Evolutionary conservation across 2,329 filamentous ascomycete genomes (phyloP), one percentile per base, ranked within the genome.

Genomic region (Sporothrix variecibatus): DNA sequence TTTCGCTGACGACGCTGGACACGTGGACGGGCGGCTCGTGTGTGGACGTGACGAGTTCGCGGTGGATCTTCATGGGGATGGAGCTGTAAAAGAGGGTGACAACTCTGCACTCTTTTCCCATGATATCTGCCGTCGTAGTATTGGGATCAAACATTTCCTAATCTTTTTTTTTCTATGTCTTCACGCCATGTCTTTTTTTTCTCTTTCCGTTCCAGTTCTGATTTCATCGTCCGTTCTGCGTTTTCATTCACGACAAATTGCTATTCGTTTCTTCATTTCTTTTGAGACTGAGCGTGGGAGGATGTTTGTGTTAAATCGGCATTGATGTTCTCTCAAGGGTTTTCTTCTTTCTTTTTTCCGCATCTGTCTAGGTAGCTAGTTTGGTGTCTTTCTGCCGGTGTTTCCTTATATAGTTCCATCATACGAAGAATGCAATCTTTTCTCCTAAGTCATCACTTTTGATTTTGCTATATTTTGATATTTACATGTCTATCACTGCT

Each of bases 61-160:
- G 87, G 79, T 98, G 95, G 95, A 82, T 97, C 75, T 94, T 97
- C 81, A 90, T 97, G 86, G 91, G 91, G 76, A 96, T 97, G 90
- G 94, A 97, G 81, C 85, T 95, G 74, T 97, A 87, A 46, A n/a
- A 2, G 4, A 23, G 7, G 3, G 17, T 31, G 6, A 34, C 7
- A n/a, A 9, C 20, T 51, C 17, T 51, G 6, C 15, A 17, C 17
- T 11, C 5, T 7, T n/a, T 34, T 38, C 2, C 6, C 31, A 6
- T 31, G 11, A 6, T n/a, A 15, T 62, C 60, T 20, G 38, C 62
- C 40, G 62, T 26, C n/a, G 38, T 43, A 43, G 62, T 40, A 40
- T 2, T 38, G 60, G 60, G 60, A 43, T 28, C 62, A 20, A 64
- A 43, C 11, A 34, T 46, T 46, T 65, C 3, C 34, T 34, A 60